Evolutionary conservation across 1,284 basidiomycete genomes (phyloP), one percentile per base, ranked within the genome.

Genomic region (Austroboletus novae-zelandiae): DNA sequence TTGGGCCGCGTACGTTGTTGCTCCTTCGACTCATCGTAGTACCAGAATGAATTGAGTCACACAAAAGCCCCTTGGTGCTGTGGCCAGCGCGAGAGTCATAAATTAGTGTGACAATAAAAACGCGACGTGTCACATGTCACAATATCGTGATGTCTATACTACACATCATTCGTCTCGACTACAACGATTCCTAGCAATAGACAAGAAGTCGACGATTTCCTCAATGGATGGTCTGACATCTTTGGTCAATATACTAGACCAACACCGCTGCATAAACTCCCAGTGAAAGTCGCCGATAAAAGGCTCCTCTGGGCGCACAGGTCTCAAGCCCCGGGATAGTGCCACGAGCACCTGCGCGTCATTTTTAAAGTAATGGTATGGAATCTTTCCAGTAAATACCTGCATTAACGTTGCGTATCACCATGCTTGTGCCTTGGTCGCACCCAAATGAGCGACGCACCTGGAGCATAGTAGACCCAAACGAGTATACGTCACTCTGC

Each of bases 1-100:
- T 85, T 0, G 95, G 94, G 0, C 95, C 95, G 17, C 89, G 80
- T 39, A 97, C 86, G 52, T 87, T 87, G 67, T 86, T 87, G 25
- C 62, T 34, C 40, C 66, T 55, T 45, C 64, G 52, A 42, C 65
- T 66, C 62, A 68, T 65, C 9, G 30, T 48, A n/a, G n/a, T n/a
- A n/a, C 20, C 20, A 4, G 20, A 23, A 23, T 23, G 20, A 23
- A 23, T 23, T 23, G 20, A 23, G 20, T 23, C 5, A 5, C 20
- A 23, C 20, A 23, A 23, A 23, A 4, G 3, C 20, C 20, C 9
- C 31, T 32, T 7, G 31, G 10, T 32, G 31, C 31, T 32, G 31
- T 32, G 31, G 31, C 31, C 9, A 23, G 20, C 20, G 20, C 20
- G 20, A 32, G 3, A 32, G 14, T 2, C 13, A 32, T 50, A 43